Evolutionary conservation across 768 basidiomycete genomes (phyloP).

Genomic region (Cystofilobasidium bisporidii): DNA sequence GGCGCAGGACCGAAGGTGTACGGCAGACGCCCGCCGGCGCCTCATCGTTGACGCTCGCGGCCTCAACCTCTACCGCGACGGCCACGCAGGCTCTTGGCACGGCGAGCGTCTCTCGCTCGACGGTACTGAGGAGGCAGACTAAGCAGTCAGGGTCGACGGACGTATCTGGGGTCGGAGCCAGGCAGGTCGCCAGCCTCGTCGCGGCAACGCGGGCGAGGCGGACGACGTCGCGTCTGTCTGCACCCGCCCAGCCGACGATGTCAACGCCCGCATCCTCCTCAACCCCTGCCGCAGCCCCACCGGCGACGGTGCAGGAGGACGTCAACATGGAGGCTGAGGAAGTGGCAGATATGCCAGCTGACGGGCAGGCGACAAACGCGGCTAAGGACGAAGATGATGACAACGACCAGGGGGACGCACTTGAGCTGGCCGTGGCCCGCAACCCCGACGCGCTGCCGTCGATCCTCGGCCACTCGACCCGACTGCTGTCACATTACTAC

Average conservation of each 20-base stretch:
- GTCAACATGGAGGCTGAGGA: no score
- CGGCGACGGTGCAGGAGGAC: neutral
- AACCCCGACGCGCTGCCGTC: neutral
- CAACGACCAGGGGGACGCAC: no score
- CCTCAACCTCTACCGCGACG: neutral
- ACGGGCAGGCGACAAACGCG: no score
- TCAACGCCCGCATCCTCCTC: neutral
- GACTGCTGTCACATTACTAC: neutral
- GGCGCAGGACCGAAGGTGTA: neutral
- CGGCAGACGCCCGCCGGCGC: neutral
- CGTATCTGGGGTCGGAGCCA: no score
- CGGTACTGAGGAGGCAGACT: neutral
- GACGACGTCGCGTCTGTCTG: neutral
- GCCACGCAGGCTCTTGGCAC: neutral
- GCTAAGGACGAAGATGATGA: no score
- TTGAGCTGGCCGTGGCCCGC: neutral
- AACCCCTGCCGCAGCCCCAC: neutral
- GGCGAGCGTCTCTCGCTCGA: neutral
- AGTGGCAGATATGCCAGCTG: no score
- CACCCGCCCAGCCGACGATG: neutral
- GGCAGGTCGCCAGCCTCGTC: no score
- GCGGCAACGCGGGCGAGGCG: neutral
- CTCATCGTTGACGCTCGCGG: neutral
- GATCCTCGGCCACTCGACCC: neutral
- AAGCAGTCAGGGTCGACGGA: no score